These are phyloP conservation scores for Phytophthora agathidicida DNA, from an alignment of 352 stramenopile species.

Conservation along the genomic window DNA sequence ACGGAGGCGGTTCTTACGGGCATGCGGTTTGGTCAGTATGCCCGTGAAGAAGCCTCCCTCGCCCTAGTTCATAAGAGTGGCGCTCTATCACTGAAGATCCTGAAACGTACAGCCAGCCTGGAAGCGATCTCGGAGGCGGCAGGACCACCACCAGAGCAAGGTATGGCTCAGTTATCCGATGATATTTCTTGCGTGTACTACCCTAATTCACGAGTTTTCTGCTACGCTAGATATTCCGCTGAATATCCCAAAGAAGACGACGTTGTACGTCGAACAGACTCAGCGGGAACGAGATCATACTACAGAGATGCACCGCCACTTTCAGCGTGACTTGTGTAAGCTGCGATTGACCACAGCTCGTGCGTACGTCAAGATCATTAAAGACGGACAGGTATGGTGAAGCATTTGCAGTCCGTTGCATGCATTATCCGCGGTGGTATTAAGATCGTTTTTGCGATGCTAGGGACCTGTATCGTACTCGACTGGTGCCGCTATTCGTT, in stretches of 20 bases:
- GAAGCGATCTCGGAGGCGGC: constrained; percentile 74
- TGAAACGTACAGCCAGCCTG: constrained; percentile 86
- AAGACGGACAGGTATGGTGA: constrained; percentile 77
- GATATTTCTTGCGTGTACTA: not conserved
- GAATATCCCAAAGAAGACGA: constrained; percentile 95
- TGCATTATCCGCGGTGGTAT: not conserved
- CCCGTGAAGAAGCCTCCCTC: constrained; percentile 86
- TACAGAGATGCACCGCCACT: constrained; percentile 92
- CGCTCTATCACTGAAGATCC: constrained; percentile 87
- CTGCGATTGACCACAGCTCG: constrained; percentile 86
- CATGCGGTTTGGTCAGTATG: constrained; percentile 89
- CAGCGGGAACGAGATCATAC: constrained; percentile 90
- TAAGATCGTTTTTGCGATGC: constrained; percentile 1
- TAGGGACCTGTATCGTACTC: constrained; percentile 75
- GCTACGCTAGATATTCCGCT: constrained; percentile 81
- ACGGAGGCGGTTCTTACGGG: constrained; percentile 75
- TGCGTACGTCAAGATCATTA: constrained; percentile 92
- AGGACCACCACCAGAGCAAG: constrained; percentile 87
- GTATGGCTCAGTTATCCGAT: constrained; percentile 6
- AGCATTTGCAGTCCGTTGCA: no score
- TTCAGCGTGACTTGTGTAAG: constrained; percentile 92
- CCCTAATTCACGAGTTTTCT: not conserved
- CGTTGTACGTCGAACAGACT: constrained; percentile 93
- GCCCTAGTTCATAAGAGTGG: constrained; percentile 83
- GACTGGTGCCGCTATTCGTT: constrained; percentile 72